Evolutionary conservation across 306 rosid genomes (phyloP).

Genomic region (Bauhinia variegata): DNA sequence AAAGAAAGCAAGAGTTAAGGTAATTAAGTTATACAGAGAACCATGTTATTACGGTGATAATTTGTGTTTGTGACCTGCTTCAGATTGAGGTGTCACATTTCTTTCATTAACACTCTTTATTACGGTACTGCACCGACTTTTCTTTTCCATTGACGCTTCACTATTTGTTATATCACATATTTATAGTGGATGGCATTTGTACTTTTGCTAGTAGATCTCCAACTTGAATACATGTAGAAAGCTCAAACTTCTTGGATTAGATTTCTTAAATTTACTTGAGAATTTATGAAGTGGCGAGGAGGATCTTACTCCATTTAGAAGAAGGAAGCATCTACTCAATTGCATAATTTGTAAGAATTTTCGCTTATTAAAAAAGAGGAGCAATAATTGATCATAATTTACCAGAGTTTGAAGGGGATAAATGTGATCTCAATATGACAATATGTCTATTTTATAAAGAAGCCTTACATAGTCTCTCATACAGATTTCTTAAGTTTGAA

Average conservation of each 20-base stretch:
- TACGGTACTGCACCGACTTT: neutral
- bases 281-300: slow-evolving; percentile 4
- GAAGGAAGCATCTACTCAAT: neutral
- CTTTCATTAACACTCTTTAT: neutral
- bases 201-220: neutral
- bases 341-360: neutral
- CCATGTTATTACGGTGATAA: too few relatives aligned
- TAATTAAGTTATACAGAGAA: too few relatives aligned
- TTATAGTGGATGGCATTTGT: neutral
- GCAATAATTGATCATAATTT: neutral
- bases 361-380: neutral
- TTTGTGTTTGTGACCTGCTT: too few relatives aligned
- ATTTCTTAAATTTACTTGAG: neutral
- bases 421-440: neutral
- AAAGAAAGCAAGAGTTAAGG: neutral
- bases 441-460: too few relatives aligned
- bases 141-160: neutral
- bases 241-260: neutral
- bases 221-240: neutral
- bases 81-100: neutral
- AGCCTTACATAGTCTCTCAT: too few relatives aligned
- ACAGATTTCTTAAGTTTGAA: neutral
- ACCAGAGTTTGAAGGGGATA: neutral
- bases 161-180: neutral
- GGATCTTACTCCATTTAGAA: neutral